These are phyloP conservation scores for Ophiocordyceps camponoti-saundersi DNA, from an alignment of 2,329 filamentous ascomycete genomes.

Conservation along the genomic window DNA sequence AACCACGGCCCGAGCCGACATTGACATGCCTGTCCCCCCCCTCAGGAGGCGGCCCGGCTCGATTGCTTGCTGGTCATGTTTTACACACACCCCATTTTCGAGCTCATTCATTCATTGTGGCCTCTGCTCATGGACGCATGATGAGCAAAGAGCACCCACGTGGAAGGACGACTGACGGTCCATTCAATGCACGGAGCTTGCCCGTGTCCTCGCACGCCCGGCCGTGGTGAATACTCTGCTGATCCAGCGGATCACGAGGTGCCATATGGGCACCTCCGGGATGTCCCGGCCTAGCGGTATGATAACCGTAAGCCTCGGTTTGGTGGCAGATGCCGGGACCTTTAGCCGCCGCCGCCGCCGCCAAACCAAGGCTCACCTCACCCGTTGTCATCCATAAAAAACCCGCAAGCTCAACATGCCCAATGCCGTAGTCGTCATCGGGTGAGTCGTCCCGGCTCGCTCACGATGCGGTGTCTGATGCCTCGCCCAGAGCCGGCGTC, in stretches of 20 bases:
- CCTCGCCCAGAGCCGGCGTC: slow-evolving; percentile 25
- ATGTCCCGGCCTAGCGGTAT: background rate
- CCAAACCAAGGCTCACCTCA: background rate
- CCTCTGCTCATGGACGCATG: background rate
- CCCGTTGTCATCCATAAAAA: background rate
- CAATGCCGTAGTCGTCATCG: slow-evolving; percentile 9
- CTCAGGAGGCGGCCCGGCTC: background rate
- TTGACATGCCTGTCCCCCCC: background rate
- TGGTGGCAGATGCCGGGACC: background rate
- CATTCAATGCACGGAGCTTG: no score
- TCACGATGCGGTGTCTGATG: background rate
- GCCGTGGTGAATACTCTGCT: no score
- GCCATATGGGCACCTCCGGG: no score
- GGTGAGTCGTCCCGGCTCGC: slow-evolving; percentile 10
- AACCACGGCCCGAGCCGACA: background rate
- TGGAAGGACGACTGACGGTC: background rate
- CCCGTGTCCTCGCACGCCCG: no score
- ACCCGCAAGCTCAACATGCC: background rate
- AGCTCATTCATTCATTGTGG: no score
- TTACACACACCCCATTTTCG: no score
- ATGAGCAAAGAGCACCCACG: slow-evolving; percentile 1
- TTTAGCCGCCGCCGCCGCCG: background rate
- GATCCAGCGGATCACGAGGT: no score
- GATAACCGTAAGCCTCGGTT: background rate
- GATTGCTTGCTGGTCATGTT: background rate